A percentile compares a stretch with the other conserved stretches of the same genome.
phyloP scores from a whole-genome alignment of 2,329 filamentous ascomycete species.

The Chrysoporthe cubensis region DNA sequence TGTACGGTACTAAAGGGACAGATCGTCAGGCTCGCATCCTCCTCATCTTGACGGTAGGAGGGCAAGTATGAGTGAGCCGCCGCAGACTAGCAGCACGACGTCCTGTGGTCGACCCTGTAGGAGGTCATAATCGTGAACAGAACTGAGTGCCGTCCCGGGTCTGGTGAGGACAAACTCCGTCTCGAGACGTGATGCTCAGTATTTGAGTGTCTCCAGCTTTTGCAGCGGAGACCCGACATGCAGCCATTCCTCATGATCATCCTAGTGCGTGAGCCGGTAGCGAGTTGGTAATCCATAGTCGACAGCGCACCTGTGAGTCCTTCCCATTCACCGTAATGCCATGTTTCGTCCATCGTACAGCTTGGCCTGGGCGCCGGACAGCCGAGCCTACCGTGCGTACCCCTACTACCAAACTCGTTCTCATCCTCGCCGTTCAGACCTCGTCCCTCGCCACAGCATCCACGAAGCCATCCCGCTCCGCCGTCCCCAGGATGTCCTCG shows the following conservation, averaged over 20 bases:
- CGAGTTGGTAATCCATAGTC: background rate
- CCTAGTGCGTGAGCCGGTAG: background rate
- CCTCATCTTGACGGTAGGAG: background rate
- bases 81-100: background rate
- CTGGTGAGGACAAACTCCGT: background rate
- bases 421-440: constrained; percentile 5
- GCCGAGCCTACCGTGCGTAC: too few species aligned
- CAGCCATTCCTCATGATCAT: background rate
- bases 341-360: too few species aligned
- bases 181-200: too few species aligned
- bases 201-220: too few species aligned
- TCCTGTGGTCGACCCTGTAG: background rate
- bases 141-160: background rate
- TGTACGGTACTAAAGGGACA: background rate
- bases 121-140: background rate
- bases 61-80: background rate
- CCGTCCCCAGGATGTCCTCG: constrained; percentile 15
- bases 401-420: background rate
- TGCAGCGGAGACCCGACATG: too few species aligned
- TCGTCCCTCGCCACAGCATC: constrained; percentile 17
- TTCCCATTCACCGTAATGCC: too few species aligned
- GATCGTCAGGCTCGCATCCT: too few species aligned
- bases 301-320: too few species aligned
- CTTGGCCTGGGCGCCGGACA: too few species aligned
- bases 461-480: constrained; percentile 18